These are phyloP conservation scores for Chrysoporthe austroafricana DNA, from an alignment of 2,329 filamentous ascomycete genomes.

Conservation along the genomic window DNA sequence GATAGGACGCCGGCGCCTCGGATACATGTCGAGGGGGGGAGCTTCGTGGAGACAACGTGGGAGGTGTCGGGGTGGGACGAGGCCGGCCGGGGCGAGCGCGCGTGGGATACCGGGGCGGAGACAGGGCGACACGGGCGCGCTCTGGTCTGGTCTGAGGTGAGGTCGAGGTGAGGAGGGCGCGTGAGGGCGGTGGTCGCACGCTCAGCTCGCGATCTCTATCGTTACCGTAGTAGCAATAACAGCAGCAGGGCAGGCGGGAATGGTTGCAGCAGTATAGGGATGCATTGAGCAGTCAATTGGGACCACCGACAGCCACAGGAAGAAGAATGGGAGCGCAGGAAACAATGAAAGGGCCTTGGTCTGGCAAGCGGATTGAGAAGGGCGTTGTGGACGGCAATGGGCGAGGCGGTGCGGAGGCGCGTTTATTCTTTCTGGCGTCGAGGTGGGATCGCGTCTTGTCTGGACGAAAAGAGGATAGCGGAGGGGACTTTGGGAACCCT, in stretches of 20 bases:
- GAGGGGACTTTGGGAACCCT: neutral
- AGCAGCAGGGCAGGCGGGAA: constrained; percentile 12
- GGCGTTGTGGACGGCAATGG: constrained; percentile 8
- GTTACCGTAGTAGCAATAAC: constrained; percentile 11
- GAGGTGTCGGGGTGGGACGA: neutral
- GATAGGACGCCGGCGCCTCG: constrained; percentile 28
- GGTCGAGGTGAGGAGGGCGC: constrained; percentile 11
- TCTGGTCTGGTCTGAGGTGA: neutral
- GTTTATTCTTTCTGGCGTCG: constrained; percentile 7
- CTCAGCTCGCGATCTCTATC: constrained; percentile 15
- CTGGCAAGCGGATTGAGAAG: constrained; percentile 12
- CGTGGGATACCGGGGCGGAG: neutral
- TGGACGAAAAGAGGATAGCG: constrained; percentile 24
- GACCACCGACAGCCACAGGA: neutral
- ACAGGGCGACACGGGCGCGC: too few species aligned
- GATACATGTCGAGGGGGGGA: constrained; percentile 29
- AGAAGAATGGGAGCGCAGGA: neutral
- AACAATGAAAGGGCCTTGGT: constrained; percentile 15
- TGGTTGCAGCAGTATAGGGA: constrained; percentile 16
- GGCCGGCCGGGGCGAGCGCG: constrained; percentile 14
- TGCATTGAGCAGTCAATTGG: constrained; percentile 25
- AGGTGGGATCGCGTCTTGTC: constrained; percentile 18
- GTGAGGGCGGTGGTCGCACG: constrained; percentile 6
- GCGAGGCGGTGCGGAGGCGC: neutral
- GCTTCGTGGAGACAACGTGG: constrained; percentile 20